Base-by-base conservation (phyloP, 768 basidiomycete species). In the Coprinopsis marcescibilis region DNA sequence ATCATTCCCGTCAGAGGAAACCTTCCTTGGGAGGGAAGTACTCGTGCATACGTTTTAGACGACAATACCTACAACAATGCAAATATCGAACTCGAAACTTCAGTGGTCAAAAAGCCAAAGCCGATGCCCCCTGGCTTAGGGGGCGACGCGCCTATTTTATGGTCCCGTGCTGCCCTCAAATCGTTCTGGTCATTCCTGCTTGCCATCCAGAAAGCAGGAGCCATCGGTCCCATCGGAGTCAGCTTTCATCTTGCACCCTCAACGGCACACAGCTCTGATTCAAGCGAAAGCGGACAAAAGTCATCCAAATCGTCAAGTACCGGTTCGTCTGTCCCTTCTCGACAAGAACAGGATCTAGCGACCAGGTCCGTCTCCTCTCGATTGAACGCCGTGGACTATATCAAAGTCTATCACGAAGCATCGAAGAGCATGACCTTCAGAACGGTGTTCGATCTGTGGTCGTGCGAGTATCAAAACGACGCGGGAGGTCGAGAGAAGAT, bases 1-100 rank as follows among this genome's bases (percentile, higher is more conserved):
- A 55, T 81, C 13, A 67, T 83, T 29, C 81, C 81, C 32, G 58
- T 82, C 4, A 72, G 79, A 11, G 81, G 81, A 13, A 57, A 49
- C 21, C 52, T 74, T 33, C 77, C 77, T 29, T 82, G 76, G 75
- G 59, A 62, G 10, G 61, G 58, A 24, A 68, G 68, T 39, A 71
- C 77, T 8, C 52, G 60, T 34, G 79, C 72, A 7, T 58, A 63
- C 12, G 44, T 79, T n/a, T 57, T 71, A 29, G 65, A 67, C 33
- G 50, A 50, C 3, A 49, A 55, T 37, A 53, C 59, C 14, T 30
- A 38, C 61, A 32, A 50, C 50, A 12, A 50, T n/a, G n/a, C n/a
- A n/a, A n/a, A n/a, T n/a, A n/a, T n/a, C n/a, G n/a, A n/a, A n/a
- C n/a, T n/a, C n/a, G n/a, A n/a, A n/a, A n/a, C n/a, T n/a, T n/a